A percentile compares a stretch with the other conserved stretches of the same genome.
Evolutionary conservation across 805 yeast genomes (phyloP).

Genomic region (Scheffersomyces stipitis): DNA sequence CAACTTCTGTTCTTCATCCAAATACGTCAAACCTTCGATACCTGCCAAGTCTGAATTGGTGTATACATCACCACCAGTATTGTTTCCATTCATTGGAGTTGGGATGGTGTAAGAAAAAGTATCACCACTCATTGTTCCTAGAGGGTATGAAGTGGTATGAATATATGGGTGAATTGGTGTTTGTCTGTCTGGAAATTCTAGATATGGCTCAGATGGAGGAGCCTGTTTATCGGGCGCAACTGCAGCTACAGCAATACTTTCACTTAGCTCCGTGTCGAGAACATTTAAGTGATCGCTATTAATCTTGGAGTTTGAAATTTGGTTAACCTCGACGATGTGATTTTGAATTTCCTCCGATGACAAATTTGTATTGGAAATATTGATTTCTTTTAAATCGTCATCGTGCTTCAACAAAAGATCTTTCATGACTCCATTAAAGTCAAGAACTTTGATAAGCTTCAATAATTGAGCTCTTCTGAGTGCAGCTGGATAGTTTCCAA

Average conservation of each 20-base stretch:
- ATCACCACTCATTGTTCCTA: constrained; percentile 12
- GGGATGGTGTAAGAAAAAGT: constrained; percentile 15
- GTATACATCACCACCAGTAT: constrained; percentile 27
- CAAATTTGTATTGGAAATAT: background rate
- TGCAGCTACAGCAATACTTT: constrained; percentile 1
- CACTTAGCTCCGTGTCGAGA: constrained; percentile 16
- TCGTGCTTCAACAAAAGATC: constrained; percentile 58
- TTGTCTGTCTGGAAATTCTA: background rate
- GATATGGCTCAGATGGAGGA: background rate
- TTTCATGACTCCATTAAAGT: constrained; percentile 65
- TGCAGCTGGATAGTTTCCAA: constrained; percentile 82
- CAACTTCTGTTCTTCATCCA: constrained; percentile 48
- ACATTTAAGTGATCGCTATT: constrained; percentile 10
- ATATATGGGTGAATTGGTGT: background rate
- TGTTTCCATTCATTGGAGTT: constrained; percentile 9
- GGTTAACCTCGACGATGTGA: constrained; percentile 6
- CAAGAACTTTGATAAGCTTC: constrained; percentile 62
- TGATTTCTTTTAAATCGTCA: constrained; percentile 34
- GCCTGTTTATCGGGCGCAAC: too few relatives aligned
- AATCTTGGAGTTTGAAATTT: constrained; percentile 6
- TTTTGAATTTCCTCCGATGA: constrained; percentile 4
- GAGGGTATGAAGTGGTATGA: constrained; percentile 11
- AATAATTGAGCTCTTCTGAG: constrained; percentile 69
- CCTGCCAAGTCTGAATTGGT: constrained; percentile 39
- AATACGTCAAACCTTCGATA: constrained; percentile 42